Percentiles rank a stretch among this genome's conserved stretches.
Conservation (phyloP, 257 asterid genomes). For the Solanum chmielewskii region DNA sequence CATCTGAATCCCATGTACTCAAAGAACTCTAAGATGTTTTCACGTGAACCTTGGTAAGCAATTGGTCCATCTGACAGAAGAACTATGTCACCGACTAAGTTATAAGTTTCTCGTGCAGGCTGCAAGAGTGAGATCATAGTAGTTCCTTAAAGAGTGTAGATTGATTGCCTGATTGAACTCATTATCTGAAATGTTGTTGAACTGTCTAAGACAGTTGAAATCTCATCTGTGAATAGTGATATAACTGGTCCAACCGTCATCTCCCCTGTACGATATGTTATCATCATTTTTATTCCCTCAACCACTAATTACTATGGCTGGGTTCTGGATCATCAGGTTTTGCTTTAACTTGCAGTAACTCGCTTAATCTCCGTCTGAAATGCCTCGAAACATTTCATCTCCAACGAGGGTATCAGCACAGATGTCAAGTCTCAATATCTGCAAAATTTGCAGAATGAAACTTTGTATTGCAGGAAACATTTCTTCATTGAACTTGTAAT, state of each 20-base stretch:
- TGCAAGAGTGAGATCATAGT: conserved; percentile 42
- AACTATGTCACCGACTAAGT: conserved; percentile 44
- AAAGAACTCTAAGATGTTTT: conserved; percentile 29
- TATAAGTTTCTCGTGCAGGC: conserved; percentile 57
- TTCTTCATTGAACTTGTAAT: neutral
- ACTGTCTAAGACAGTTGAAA: conserved; percentile 26
- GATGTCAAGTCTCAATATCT: conserved; percentile 55
- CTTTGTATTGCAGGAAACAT: too few relatives aligned
- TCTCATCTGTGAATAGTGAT: conserved; percentile 54
- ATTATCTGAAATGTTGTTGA: neutral
- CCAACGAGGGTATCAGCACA: conserved; percentile 45
- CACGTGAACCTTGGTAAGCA: conserved; percentile 43
- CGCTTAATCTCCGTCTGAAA: conserved; percentile 63
- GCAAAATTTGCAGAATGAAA: neutral
- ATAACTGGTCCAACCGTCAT: conserved; percentile 53
- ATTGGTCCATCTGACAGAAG: conserved; percentile 47
- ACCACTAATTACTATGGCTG: neutral
- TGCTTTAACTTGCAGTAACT: conserved; percentile 33
- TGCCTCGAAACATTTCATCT: conserved; percentile 55
- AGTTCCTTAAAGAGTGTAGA: conserved; percentile 44
- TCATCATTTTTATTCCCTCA: neutral
- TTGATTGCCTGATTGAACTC: conserved; percentile 35
- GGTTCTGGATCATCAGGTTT: neutral
- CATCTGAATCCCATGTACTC: conserved; percentile 38
- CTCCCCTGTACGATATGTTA: conserved; percentile 24